Conservation (phyloP, 2,329 filamentous ascomycete species). For the Chaetomiaceae sp. region DNA sequence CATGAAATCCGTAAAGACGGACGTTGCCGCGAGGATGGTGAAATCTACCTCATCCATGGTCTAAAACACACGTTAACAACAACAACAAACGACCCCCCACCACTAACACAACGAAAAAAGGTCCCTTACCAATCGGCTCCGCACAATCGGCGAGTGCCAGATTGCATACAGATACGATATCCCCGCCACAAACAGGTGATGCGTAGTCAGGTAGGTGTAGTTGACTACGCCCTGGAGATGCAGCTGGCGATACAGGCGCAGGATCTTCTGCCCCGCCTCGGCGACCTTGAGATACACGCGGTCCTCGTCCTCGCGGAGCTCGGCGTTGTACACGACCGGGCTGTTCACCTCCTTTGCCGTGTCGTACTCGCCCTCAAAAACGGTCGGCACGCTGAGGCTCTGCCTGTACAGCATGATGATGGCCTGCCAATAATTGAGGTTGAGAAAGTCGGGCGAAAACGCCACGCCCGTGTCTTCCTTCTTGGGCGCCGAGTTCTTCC, state of each 20-base stretch:
- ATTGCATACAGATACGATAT: slow-evolving; percentile 95
- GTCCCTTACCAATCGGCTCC: slow-evolving; percentile 73
- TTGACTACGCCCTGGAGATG: slow-evolving; percentile 87
- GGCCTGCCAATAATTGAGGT: slow-evolving; percentile 96
- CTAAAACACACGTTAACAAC: slow-evolving; percentile 37
- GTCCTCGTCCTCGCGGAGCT: slow-evolving; percentile 77
- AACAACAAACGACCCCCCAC: too few species aligned
- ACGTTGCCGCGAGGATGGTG: slow-evolving; percentile 87
- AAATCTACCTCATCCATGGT: slow-evolving; percentile 97
- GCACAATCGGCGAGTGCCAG: slow-evolving; percentile 88
- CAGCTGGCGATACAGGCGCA: slow-evolving; percentile 84
- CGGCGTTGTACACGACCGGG: slow-evolving; percentile 56
- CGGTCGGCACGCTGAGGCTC: slow-evolving; percentile 77
- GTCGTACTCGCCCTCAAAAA: slow-evolving; percentile 74
- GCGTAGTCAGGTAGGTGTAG: slow-evolving; percentile 91
- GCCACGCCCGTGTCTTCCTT: slow-evolving; percentile 77
- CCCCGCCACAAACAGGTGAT: slow-evolving; percentile 96
- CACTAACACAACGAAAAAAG: neutral
- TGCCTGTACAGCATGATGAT: slow-evolving; percentile 94
- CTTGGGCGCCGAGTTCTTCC: slow-evolving; percentile 78
- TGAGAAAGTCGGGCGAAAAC: slow-evolving; percentile 84
- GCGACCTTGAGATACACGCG: slow-evolving; percentile 91
- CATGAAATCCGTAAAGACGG: slow-evolving; percentile 84
- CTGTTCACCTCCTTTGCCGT: slow-evolving; percentile 61
- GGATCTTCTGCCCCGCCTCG: slow-evolving; percentile 86